A percentile compares a stretch with the other conserved stretches of the same genome.
Conservation (phyloP, 2,329 filamentous ascomycete species). For the Cordyceps pruinosa region DNA sequence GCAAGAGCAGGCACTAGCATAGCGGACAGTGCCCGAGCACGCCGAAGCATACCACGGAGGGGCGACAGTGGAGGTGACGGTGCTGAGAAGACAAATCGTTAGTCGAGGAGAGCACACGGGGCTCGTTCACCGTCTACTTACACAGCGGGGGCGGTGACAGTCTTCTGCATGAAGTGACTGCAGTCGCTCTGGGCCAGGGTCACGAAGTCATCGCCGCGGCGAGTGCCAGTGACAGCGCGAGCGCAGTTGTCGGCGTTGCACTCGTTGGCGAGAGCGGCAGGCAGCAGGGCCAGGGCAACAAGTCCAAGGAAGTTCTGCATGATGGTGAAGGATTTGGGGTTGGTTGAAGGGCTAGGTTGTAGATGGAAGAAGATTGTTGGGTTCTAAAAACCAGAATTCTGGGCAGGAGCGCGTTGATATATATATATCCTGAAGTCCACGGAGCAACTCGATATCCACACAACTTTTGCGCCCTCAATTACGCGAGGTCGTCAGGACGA, state of each 20-base stretch:
- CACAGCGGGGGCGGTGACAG: slow-evolving; percentile 3
- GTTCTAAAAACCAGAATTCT: background rate
- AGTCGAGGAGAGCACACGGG: background rate
- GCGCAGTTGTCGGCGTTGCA: slow-evolving; percentile 9
- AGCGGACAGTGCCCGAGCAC: background rate
- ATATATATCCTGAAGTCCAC: background rate
- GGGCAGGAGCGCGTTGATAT: background rate
- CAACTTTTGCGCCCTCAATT: background rate
- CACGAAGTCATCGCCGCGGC: background rate
- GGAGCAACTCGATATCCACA: background rate
- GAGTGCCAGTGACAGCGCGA: slow-evolving; percentile 4
- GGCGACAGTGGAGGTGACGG: slow-evolving; percentile 1
- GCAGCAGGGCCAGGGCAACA: background rate
- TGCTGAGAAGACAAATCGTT: background rate
- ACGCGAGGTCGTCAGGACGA: background rate
- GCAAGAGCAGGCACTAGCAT: slow-evolving; percentile 8
- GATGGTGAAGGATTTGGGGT: background rate
- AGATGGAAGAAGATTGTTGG: background rate
- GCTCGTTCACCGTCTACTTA: background rate
- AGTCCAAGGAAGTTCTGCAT: background rate
- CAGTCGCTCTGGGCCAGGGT: background rate
- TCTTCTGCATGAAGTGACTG: background rate
- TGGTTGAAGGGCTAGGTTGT: background rate
- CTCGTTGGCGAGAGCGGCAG: background rate
- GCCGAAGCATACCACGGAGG: slow-evolving; percentile 2